A percentile compares a stretch with the other conserved stretches of the same genome.
phyloP scores from a whole-genome alignment of 129 eudicot species.

The Heracleum sosnowskyi region DNA sequence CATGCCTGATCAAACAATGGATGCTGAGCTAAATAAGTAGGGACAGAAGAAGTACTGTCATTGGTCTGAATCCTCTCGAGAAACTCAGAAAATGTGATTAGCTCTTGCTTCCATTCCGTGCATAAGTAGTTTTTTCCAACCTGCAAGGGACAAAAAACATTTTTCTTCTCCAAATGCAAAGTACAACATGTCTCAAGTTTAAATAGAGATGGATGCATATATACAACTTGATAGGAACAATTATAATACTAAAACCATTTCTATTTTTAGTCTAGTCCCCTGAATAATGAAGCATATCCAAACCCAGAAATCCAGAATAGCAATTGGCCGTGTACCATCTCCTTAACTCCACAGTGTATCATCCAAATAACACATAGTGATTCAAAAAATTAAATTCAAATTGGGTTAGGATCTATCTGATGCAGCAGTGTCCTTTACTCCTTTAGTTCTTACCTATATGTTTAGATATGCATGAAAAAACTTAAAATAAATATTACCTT shows the following conservation, averaged over 20 bases:
- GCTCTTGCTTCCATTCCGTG: slow-evolving; percentile 95
- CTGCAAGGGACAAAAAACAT: slow-evolving; percentile 40
- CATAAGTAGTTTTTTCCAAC: slow-evolving; percentile 87
- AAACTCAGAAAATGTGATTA: slow-evolving; percentile 82
- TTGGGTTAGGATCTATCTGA: neutral
- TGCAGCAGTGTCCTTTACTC: neutral
- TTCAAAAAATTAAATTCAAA: neutral
- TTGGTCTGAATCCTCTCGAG: slow-evolving; percentile 72
- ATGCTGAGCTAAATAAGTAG: slow-evolving; percentile 96
- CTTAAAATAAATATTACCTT: no score
- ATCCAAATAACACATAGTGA: neutral
- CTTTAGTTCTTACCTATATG: neutral
- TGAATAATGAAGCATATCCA: no score
- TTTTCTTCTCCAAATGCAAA: slow-evolving; percentile 25
- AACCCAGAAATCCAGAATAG: neutral
- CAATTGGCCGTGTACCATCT: neutral
- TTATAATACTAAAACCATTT: no score
- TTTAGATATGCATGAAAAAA: neutral
- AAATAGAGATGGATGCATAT: neutral
- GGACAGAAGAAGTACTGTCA: slow-evolving; percentile 36
- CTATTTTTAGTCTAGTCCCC: neutral
- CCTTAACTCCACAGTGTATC: neutral
- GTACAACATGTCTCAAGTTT: slow-evolving; percentile 7
- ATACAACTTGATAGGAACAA: neutral
- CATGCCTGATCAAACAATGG: slow-evolving; percentile 98